Evolutionary conservation across 2,329 filamentous ascomycete species (phyloP), one percentile per base, ranked within the genome.

Genomic region (Colletotrichum cordylinicola): DNA sequence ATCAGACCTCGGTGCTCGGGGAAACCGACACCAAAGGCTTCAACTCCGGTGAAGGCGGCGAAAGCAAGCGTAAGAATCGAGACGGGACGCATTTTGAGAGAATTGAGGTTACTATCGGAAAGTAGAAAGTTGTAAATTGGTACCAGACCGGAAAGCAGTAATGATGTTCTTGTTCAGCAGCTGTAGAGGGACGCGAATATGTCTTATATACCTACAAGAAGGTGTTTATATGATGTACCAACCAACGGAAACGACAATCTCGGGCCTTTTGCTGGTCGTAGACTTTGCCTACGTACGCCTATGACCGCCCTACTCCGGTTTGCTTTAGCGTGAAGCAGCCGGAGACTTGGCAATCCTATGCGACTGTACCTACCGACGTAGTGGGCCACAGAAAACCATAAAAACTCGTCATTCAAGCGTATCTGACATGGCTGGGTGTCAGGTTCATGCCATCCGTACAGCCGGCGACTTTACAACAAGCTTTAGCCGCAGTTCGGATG

Each of bases 361-460:
- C n/a, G 3, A 1, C 43, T 8, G 2, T 21, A 8, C 0, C 2
- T 10, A 7, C 10, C 43, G 43, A 21, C 43, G n/a, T 2, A 52
- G 43, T 21, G 43, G 43, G 4, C 0, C 43, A 3, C 5, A 0
- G 2, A 0, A 48, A 48, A 0, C 43, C 4, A 13, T 0, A 4
- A 2, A 4, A 6, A 2, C 12, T 21, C 6, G 0, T 10, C 21
- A 8, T 8, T 52, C 0, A n/a, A 52, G 0, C n/a, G 6, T 21
- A 1, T 2, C 10, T 21, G n/a, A 7, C 10, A 52, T 6, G 4
- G n/a, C 2, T 7, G 43, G 2, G 43, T 52, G 4, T 52, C n/a
- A 52, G 43, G 43, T 13, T 52, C 43, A 52, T 52, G 43, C 43
- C 43, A 52, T 52, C 43, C 8, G 43, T 52, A 52, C 10, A 52